These are phyloP conservation scores for Apostasia shenzhenica DNA, from an alignment of 106 monocot genomes.

Conservation along the genomic window DNA sequence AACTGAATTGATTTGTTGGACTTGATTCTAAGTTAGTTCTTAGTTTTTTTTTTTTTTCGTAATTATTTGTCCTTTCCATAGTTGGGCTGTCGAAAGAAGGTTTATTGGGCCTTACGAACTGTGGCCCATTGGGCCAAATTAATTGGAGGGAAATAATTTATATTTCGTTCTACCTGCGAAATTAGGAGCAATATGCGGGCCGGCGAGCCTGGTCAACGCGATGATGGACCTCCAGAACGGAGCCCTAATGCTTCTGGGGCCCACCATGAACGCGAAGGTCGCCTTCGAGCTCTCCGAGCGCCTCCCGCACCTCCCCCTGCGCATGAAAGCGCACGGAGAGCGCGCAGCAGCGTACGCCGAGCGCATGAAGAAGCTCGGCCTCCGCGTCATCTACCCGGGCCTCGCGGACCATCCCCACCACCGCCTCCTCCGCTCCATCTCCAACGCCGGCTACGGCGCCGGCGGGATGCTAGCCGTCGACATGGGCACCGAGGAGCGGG, in stretches of 20 bases:
- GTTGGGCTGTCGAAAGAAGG: no score
- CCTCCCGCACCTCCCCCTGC: constrained; percentile 61
- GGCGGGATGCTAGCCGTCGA: constrained; percentile 79
- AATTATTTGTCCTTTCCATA: no score
- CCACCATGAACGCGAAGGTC: constrained; percentile 84
- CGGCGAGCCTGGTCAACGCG: constrained; percentile 50
- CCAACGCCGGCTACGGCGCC: constrained; percentile 62
- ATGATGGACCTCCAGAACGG: constrained; percentile 79
- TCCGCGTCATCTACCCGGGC: constrained; percentile 71
- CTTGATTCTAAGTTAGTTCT: no score
- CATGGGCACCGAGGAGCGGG: constrained; percentile 73
- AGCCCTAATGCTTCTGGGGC: constrained; percentile 63
- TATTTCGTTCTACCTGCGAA: no score
- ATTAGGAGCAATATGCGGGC: constrained; percentile 67
- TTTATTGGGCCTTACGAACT: no score
- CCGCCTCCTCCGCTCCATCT: constrained; percentile 36
- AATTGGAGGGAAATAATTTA: no score
- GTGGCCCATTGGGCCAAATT: no score
- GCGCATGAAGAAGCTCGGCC: constrained; percentile 58
- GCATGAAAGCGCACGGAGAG: constrained; percentile 76
- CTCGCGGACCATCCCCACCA: constrained; percentile 61
- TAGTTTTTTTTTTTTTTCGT: no score
- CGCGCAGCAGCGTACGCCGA: constrained; percentile 46
- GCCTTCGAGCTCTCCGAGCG: constrained; percentile 77
- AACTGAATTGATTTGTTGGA: no score